Base-by-base conservation (phyloP, 2,329 filamentous ascomycete species). In the Pseudophaeomoniella oleicola region DNA sequence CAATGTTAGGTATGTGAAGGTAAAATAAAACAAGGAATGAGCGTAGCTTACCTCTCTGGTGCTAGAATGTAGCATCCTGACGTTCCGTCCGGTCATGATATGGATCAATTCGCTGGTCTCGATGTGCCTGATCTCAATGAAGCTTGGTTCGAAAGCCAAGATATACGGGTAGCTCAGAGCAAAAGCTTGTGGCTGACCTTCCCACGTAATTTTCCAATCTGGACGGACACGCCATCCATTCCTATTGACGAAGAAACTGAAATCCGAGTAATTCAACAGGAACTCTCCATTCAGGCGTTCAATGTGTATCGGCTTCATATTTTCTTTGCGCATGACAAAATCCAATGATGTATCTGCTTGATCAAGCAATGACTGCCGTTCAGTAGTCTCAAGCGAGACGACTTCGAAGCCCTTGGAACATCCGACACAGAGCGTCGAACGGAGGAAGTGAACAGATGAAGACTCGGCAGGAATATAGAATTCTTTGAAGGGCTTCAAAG, bases 381-480 rank as follows among this genome's bases (percentile, higher is more conserved):
- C 90, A n/a, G 94, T 80, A 0, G 90, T 96, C 58, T 96, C 86
- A 22, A 98, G 71, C 40, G 82, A 90, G 42, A 98, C 90, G 19
- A 98, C 88, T 60, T 98, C 90, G 58, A 98, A 98, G 32, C 90
- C 90, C 56, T 86, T 77, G 9, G 87, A 82, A 55, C 90, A 96
- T 32, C 88, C 90, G 42, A 98, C 90, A 56, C 90, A 98, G 16
- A 98, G 73, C 55, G 94, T 98, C 43, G 83, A 90, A 53, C 90
- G 87, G 48, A 98, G 72, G 69, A 96, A 98, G 60, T 98, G 90
- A 30, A 98, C 90, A 29, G 87, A 94, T 3, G 85, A 88, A n/a
- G 88, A 93, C 64, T 98, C 90, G 4, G 87, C 90, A 0, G 90
- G 90, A 42, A 98, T 94, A 60, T 98, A 98, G 53, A 94, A 96